Percentiles rank a stretch among this genome's conserved stretches.
Evolutionary conservation across 345 rosid species (phyloP).

Genomic region (Syzygium aromaticum): DNA sequence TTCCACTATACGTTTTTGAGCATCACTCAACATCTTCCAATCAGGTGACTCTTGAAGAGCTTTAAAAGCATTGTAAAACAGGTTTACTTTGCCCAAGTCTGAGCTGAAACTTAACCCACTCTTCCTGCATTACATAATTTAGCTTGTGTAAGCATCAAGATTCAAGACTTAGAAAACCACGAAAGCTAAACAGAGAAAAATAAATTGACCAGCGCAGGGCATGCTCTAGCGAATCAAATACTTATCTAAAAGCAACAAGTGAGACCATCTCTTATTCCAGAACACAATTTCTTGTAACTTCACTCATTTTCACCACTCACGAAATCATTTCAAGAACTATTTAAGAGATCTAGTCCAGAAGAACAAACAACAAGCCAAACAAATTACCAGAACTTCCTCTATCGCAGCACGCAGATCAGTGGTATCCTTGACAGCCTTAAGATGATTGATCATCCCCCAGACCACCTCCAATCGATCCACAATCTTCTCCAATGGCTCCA

Average conservation of each 20-base stretch:
- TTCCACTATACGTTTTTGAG: conserved; percentile 67
- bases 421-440: conserved; percentile 75
- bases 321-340: neutral
- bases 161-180: neutral
- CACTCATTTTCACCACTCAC: neutral
- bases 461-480: conserved; percentile 52
- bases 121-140: conserved; percentile 35
- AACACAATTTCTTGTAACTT: neutral
- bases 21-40: conserved; percentile 52
- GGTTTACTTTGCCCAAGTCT: conserved; percentile 78
- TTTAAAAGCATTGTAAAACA: conserved; percentile 63
- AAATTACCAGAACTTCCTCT: conserved; percentile 75
- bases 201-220: neutral
- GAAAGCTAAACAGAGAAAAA: neutral
- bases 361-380: neutral
- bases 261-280: neutral
- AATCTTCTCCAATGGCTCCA: conserved; percentile 87
- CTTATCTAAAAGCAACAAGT: neutral
- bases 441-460: conserved; percentile 75
- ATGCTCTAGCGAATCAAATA: neutral
- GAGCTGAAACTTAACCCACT: conserved; percentile 66
- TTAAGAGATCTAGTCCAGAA: neutral
- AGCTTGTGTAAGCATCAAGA: neutral
- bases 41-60: conserved; percentile 64
- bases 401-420: conserved; percentile 84